phyloP scores from a whole-genome alignment of 805 yeast species.

The Saturnispora dispora region DNA sequence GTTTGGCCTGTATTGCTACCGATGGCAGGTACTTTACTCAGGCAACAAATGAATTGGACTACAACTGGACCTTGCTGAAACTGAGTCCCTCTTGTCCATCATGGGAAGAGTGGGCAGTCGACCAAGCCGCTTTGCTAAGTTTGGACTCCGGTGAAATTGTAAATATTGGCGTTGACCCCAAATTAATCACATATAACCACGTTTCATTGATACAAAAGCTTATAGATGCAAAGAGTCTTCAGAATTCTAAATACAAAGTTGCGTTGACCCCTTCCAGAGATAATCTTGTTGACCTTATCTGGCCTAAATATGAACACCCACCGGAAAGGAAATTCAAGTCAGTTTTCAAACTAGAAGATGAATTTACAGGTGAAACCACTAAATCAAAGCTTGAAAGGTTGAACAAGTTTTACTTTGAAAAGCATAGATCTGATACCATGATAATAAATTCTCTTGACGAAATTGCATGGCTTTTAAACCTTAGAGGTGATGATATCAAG shows the following conservation, averaged over 20 bases:
- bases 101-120: constrained; percentile 53
- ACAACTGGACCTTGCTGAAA: constrained; percentile 48
- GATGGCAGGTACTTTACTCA: constrained; percentile 56
- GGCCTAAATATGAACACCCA: constrained; percentile 46
- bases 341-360: constrained; percentile 40
- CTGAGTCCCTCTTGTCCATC: constrained; percentile 42
- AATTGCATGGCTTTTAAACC: constrained; percentile 81
- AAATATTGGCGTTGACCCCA: constrained; percentile 41
- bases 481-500: constrained; percentile 52
- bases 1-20: constrained; percentile 46
- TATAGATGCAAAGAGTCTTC: constrained; percentile 24
- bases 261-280: constrained; percentile 37
- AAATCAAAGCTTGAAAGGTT: constrained; percentile 47
- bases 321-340: constrained; percentile 49
- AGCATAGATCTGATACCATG: constrained; percentile 19
- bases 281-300: constrained; percentile 41
- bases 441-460: constrained; percentile 61
- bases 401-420: constrained; percentile 28
- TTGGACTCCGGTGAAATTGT: constrained; percentile 34
- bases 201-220: constrained; percentile 27
- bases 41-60: constrained; percentile 49
- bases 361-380: constrained; percentile 59
- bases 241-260: constrained; percentile 27
- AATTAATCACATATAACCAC: constrained; percentile 32
- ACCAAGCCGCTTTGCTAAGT: constrained; percentile 40